phyloP scores from a whole-genome alignment of 495 filamentous ascomycete species.

The Aspergillus bertholletiae region DNA sequence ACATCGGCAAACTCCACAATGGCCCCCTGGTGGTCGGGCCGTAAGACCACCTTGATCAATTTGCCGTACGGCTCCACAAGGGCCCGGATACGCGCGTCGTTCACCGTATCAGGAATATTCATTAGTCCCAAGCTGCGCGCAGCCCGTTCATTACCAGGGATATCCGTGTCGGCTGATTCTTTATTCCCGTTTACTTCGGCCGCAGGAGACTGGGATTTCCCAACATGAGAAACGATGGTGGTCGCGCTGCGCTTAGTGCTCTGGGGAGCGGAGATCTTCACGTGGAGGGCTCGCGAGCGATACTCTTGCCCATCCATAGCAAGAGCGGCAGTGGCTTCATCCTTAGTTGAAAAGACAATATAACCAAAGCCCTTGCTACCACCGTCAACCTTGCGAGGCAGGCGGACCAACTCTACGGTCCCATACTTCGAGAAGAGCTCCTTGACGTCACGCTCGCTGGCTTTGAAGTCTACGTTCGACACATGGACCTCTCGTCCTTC shows the following conservation, averaged over 20 bases:
- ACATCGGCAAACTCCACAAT: conserved; percentile 76
- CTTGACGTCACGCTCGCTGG: conserved; percentile 63
- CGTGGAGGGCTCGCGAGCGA: conserved; percentile 65
- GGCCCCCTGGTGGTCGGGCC: conserved; percentile 80
- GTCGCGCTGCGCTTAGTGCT: conserved; percentile 44
- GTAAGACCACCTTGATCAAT: conserved; percentile 52
- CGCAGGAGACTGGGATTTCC: conserved; percentile 31
- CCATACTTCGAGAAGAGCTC: conserved; percentile 73
- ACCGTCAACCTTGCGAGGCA: conserved; percentile 62
- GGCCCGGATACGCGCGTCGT: conserved; percentile 57
- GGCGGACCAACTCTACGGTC: conserved; percentile 61
- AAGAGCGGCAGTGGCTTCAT: conserved; percentile 65
- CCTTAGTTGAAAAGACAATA: conserved; percentile 69
- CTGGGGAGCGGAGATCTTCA: conserved; percentile 54
- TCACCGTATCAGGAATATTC: conserved; percentile 63
- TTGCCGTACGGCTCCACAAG: conserved; percentile 57
- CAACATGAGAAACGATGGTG: conserved; percentile 38
- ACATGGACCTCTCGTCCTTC: conserved; percentile 89
- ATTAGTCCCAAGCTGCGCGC: conserved; percentile 56
- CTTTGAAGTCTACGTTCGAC: conserved; percentile 63
- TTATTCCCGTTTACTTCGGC: conserved; percentile 32
- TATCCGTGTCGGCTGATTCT: conserved; percentile 20
- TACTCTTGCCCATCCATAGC: conserved; percentile 70
- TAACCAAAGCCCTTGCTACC: conserved; percentile 71
- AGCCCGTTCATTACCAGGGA: conserved; percentile 35